Evolutionary conservation across 441 rosid genomes (phyloP), one percentile per base, ranked within the genome.

Genomic region (Corymbia citriodora): DNA sequence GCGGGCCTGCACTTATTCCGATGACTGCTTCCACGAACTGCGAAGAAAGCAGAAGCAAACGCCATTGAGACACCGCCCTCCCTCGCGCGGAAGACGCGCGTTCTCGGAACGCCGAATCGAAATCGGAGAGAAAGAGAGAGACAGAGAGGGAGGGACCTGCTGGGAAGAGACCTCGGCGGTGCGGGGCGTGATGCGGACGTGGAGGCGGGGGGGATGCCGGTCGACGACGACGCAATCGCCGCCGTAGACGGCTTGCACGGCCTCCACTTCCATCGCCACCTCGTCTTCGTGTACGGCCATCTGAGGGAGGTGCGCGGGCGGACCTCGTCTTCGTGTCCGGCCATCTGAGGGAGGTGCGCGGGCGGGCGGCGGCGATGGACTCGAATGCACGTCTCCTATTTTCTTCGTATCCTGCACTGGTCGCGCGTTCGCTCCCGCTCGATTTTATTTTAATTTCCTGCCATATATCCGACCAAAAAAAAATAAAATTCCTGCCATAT

Each of bases 11-110:
- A 89, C 93, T 95, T 70, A 97, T 95, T 50, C 92, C 94, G 87
- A 97, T 89, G 90, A 95, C 89, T 4, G 99, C 99, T 94, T 97
- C 98, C 91, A 97, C 99, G 92, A 97, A 97, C 99, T 96, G 95
- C 93, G 95, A 53, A 90, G 29, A 23, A 23, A 17, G 33, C 40
- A 48, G 36, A 50, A 4, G 63, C 54, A 36, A 27, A 68, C 70
- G 45, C 55, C 54, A 29, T 18, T 86, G 90, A 85, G 88, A 90
- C 89, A 19, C 31, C 48, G 48, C 40, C 48, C 45, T 70, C 45
- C 45, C 45, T 40, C 45, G 45, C 45, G 45, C 45, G 45, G 45
- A 40, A 40, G 45, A 40, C 74, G 50, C 49, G 40, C 55, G 49
- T 25, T 40, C 45, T 8, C 49, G 21, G 40, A 52, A 13, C 5